These are phyloP conservation scores for Crithidia fasciculata DNA, from an alignment of 208 protist genomes.

Conservation along the genomic window DNA sequence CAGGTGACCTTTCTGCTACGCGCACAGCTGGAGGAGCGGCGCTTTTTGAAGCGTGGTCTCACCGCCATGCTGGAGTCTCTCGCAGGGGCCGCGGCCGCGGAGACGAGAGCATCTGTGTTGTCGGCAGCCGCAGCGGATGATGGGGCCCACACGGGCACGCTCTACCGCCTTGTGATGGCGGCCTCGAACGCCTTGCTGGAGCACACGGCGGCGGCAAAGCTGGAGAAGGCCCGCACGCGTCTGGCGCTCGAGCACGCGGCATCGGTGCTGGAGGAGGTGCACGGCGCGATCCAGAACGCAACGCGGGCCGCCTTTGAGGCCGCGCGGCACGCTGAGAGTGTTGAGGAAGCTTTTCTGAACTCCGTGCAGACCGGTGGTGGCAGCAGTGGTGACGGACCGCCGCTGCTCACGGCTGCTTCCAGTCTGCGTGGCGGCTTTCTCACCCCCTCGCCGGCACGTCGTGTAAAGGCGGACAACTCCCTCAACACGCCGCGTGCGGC, in stretches of 20 bases:
- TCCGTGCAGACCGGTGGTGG: neutral
- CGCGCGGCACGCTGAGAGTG: neutral
- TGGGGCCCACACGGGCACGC: slow-evolving; percentile 40
- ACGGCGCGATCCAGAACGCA: slow-evolving; percentile 44
- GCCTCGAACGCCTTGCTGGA: slow-evolving; percentile 45
- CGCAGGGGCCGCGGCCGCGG: neutral
- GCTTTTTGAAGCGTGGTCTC: slow-evolving; percentile 55
- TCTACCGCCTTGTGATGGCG: slow-evolving; percentile 44
- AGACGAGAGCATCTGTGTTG: slow-evolving; percentile 1
- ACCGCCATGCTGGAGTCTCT: slow-evolving; percentile 46
- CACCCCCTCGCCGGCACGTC: slow-evolving; percentile 2
- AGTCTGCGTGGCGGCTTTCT: slow-evolving; percentile 8
- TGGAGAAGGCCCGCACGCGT: slow-evolving; percentile 55
- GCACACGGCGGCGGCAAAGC: slow-evolving; percentile 40
- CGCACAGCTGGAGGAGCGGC: slow-evolving; percentile 74
- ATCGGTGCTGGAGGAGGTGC: slow-evolving; percentile 47
- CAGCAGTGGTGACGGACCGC: neutral
- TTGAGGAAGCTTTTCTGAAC: neutral
- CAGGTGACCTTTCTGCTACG: slow-evolving; percentile 72
- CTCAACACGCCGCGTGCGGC: neutral
- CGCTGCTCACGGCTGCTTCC: slow-evolving; percentile 1
- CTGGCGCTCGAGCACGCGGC: slow-evolving; percentile 45
- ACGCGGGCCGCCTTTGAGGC: slow-evolving; percentile 54
- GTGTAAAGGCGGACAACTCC: neutral
- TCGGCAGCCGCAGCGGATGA: neutral